phyloP scores from a whole-genome alignment of 2,329 filamentous ascomycete species.

The Sclerotinia trifoliorum region DNA sequence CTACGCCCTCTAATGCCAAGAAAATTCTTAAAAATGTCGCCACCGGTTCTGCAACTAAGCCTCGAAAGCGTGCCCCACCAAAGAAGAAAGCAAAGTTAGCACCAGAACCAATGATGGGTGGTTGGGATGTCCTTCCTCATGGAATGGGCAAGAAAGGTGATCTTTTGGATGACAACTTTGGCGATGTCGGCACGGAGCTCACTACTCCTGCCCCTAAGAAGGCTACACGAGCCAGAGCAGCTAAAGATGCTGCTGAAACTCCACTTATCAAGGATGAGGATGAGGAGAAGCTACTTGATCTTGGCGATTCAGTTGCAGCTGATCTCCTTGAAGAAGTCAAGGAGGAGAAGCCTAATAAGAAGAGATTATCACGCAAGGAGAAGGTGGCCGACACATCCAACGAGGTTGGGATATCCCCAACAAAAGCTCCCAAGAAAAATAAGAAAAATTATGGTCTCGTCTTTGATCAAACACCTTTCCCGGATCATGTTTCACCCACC shows the following conservation, averaged over 20 bases:
- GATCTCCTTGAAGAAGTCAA: constrained; percentile 5
- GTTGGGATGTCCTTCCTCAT: constrained; percentile 52
- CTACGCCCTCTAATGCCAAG: background rate
- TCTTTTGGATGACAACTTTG: constrained; percentile 23
- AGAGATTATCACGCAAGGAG: constrained; percentile 23
- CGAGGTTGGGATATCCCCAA: background rate
- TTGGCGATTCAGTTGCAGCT: background rate
- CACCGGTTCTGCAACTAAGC: constrained; percentile 2
- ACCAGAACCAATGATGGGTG: constrained; percentile 27
- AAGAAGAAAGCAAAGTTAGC: constrained; percentile 21
- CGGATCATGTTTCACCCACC: constrained; percentile 64
- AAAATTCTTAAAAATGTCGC: background rate
- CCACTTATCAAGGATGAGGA: constrained; percentile 9
- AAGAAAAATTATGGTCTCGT: constrained; percentile 52
- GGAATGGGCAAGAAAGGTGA: constrained; percentile 48
- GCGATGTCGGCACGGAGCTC: background rate
- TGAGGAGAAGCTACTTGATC: constrained; percentile 14
- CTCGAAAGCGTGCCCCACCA: constrained; percentile 22
- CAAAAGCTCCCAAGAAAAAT: constrained; percentile 32
- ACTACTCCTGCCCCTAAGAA: background rate
- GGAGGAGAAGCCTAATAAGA: constrained; percentile 23
- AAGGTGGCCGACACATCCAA: constrained; percentile 21
- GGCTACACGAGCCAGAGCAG: background rate
- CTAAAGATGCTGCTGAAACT: background rate
- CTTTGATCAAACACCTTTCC: constrained; percentile 63